Evolutionary conservation across 2,329 filamentous ascomycete species (phyloP), one percentile per base, ranked within the genome.

Genomic region (Hymenoscyphus scutula): DNA sequence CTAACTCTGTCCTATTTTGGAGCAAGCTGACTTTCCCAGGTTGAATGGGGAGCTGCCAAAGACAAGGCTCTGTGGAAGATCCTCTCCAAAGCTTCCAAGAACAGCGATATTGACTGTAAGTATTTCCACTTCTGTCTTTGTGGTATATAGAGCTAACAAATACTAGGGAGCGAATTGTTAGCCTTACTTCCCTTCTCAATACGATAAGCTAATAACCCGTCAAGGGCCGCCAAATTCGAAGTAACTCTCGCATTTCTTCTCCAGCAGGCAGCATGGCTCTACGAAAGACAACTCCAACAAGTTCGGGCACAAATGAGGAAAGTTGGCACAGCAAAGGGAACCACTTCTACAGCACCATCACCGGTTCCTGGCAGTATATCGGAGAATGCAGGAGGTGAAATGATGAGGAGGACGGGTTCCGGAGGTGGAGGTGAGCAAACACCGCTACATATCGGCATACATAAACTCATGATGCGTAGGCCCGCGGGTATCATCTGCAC

Each of bases 251-350:
- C 92, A 48, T 98, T 98, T 72, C 83, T 99, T 34, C 84, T 97
- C 17, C 91, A 97, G 74, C 92, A 99, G 77, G 92, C 92, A 66
- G 92, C 92, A 75, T 97, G 92, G 84, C 84, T 98, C 5, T 97
- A 95, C 73, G 93, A 98, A 74, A 84, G 91, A 58, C 92, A 98
- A 77, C 84, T 96, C 30, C 90, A 91, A 0, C 92, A 97, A 74
- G 91, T 98, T 56, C 87, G 91, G 68, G 92, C 90, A 23, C 92
- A 97, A 77, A 92, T 98, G 80, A 87, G 90, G 65, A 95, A 89
- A 73, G 86, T 88, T 53, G 86, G 84, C 2, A 82, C 82, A 6
- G 81, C 82, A 59, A 82, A 82, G 63, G 74, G 78, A 61, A 85
- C 85, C 3, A 77, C 80, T 62, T 85, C 85, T 3, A 77, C 80